Conservation (phyloP, 768 basidiomycete genomes). For the Astraeus odoratus region DNA sequence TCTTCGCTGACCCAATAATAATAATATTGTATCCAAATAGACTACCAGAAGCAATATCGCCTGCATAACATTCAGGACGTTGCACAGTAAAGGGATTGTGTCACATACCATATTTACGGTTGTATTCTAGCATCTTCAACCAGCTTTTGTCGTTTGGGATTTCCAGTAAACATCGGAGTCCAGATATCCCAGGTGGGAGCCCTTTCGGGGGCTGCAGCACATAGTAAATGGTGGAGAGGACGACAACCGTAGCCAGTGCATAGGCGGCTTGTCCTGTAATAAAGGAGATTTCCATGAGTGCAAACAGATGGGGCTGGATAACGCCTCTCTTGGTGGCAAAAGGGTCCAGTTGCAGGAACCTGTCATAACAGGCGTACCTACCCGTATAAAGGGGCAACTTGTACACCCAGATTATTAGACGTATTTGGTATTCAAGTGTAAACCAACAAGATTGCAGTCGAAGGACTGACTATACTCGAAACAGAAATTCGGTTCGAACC, state of each 20-base stretch:
- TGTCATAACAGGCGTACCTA: too few species aligned
- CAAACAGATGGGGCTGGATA: neutral
- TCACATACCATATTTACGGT: slow-evolving; percentile 8
- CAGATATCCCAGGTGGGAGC: slow-evolving; percentile 13
- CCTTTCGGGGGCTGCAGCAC: slow-evolving; percentile 1
- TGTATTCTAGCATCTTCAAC: slow-evolving; percentile 10
- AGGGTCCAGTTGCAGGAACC: too few species aligned
- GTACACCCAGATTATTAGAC: too few species aligned
- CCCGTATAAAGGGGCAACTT: too few species aligned
- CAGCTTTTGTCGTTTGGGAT: slow-evolving; percentile 8
- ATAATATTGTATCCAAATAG: slow-evolving; percentile 29
- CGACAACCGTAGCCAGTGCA: neutral
- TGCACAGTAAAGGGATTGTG: neutral
- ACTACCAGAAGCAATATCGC: slow-evolving; percentile 11
- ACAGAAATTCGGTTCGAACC: too few species aligned
- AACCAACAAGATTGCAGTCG: too few species aligned
- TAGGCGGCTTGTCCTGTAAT: neutral
- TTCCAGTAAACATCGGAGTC: slow-evolving; percentile 6
- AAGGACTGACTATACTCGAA: too few species aligned
- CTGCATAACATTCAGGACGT: neutral
- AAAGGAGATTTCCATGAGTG: neutral
- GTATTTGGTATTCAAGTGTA: too few species aligned
- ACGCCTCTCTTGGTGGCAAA: too few species aligned
- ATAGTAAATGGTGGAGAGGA: neutral
- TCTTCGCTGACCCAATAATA: slow-evolving; percentile 36